These are phyloP conservation scores for Volvariella volvacea DNA, from an alignment of 1,284 basidiomycete genomes.

Conservation along the genomic window DNA sequence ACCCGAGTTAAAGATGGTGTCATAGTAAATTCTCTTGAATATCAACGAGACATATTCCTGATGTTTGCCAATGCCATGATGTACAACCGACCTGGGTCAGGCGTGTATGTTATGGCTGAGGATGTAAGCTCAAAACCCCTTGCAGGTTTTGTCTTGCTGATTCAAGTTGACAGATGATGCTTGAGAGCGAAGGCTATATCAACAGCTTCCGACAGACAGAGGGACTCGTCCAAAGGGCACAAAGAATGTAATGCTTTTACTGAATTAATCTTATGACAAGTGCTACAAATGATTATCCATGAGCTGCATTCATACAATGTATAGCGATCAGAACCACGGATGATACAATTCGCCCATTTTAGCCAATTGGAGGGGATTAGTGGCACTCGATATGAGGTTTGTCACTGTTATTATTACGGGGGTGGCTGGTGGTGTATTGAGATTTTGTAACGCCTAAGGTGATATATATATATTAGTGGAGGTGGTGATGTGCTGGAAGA, in stretches of 20 bases:
- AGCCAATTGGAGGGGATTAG: conserved; percentile 70
- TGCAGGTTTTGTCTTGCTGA: conserved; percentile 9
- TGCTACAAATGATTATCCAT: not conserved
- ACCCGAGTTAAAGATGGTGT: conserved; percentile 74
- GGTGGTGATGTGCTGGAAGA: not conserved
- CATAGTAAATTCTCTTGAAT: conserved; percentile 77
- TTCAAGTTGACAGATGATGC: conserved; percentile 78
- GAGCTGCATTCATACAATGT: not conserved
- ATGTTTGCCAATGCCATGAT: conserved; percentile 97
- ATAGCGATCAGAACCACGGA: conserved; percentile 65
- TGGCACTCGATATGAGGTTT: conserved; percentile 74
- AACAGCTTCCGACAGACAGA: conserved; percentile 73
- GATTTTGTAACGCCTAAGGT: conserved; percentile 23
- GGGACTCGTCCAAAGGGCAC: conserved; percentile 46
- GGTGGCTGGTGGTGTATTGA: conserved; percentile 24
- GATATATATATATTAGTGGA: conserved; percentile 3
- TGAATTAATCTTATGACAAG: not conserved
- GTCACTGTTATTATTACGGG: conserved; percentile 81
- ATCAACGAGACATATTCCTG: conserved; percentile 82
- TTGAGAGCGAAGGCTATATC: conserved; percentile 74
- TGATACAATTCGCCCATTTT: conserved; percentile 79
- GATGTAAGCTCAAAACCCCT: conserved; percentile 47
- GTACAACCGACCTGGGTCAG: conserved; percentile 83
- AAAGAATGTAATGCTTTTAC: conserved; percentile 29
- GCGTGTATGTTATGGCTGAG: conserved; percentile 84